Conservation (phyloP, 768 basidiomycete species). For the Serpula lacrymans region DNA sequence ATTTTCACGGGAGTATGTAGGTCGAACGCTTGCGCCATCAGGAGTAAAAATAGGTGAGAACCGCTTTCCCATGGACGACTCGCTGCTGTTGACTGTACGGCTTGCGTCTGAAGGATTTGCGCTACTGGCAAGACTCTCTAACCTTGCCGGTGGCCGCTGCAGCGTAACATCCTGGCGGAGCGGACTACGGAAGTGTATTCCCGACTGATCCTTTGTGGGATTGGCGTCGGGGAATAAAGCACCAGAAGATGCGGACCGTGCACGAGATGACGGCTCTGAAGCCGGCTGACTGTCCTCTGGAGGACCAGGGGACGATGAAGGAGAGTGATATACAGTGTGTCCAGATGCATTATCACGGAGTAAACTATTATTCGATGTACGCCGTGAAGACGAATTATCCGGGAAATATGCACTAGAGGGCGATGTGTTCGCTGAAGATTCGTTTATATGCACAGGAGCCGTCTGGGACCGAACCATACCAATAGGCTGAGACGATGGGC, state of each 20-base stretch:
- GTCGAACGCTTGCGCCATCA: no score
- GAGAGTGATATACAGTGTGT: slow-evolving; percentile 30
- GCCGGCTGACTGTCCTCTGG: slow-evolving; percentile 30
- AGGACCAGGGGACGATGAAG: slow-evolving; percentile 37
- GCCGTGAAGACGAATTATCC: slow-evolving; percentile 14
- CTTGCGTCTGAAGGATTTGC: background rate
- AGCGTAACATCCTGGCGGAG: slow-evolving; percentile 30
- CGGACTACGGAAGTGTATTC: slow-evolving; percentile 13
- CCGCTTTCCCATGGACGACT: no score
- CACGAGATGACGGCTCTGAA: slow-evolving; percentile 40
- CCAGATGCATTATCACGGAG: slow-evolving; percentile 24
- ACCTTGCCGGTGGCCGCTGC: slow-evolving; percentile 32
- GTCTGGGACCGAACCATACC: slow-evolving; percentile 28
- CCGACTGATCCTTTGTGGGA: slow-evolving; percentile 1
- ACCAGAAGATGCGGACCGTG: slow-evolving; percentile 36
- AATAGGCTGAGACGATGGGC: slow-evolving; percentile 16
- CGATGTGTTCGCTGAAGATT: slow-evolving; percentile 18
- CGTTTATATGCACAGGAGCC: slow-evolving; percentile 18
- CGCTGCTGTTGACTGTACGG: no score
- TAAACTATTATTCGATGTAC: slow-evolving; percentile 21
- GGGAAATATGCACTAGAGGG: slow-evolving; percentile 12
- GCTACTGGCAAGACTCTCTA: slow-evolving; percentile 23
- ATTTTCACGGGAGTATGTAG: no score
- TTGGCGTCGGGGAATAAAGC: slow-evolving; percentile 7
- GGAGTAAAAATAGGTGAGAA: no score